phyloP scores from a whole-genome alignment of 148 eudicot species.

The Hydrangea macrophylla region DNA sequence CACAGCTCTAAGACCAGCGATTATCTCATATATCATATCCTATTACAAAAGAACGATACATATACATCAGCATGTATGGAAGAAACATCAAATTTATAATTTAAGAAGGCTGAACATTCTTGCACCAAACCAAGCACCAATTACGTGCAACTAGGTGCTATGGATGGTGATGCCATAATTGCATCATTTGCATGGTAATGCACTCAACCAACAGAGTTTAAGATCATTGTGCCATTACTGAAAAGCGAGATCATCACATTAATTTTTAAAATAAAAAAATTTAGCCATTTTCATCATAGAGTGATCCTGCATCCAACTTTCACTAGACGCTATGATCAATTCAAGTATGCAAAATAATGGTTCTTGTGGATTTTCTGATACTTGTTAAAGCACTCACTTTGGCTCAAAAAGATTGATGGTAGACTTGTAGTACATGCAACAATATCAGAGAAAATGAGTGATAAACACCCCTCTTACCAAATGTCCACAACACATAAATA shows the following conservation, averaged over 20 bases:
- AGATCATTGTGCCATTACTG: not conserved
- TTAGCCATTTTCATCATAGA: not conserved
- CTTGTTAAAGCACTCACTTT: not conserved
- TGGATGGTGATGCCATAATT: not conserved
- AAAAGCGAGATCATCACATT: not conserved
- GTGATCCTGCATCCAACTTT: not conserved
- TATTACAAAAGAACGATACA: conserved; percentile 5
- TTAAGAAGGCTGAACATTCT: not conserved
- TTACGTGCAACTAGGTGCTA: not conserved
- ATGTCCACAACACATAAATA: not conserved
- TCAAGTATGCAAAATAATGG: not conserved
- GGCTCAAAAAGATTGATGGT: not conserved
- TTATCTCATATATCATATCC: conserved; percentile 68
- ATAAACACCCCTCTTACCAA: no score
- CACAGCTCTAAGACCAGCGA: conserved; percentile 49
- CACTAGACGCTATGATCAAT: not conserved
- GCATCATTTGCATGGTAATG: not conserved
- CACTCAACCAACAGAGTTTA: not conserved
- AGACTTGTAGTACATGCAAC: not conserved
- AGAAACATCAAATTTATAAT: not conserved
- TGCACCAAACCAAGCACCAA: conserved; percentile 7
- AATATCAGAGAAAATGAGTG: not conserved
- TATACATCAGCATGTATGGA: not conserved
- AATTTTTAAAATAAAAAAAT: not conserved
- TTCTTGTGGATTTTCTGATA: not conserved